These are phyloP conservation scores for Penicillium steckii DNA, from an alignment of 495 filamentous ascomycete genomes.

Conservation along the genomic window DNA sequence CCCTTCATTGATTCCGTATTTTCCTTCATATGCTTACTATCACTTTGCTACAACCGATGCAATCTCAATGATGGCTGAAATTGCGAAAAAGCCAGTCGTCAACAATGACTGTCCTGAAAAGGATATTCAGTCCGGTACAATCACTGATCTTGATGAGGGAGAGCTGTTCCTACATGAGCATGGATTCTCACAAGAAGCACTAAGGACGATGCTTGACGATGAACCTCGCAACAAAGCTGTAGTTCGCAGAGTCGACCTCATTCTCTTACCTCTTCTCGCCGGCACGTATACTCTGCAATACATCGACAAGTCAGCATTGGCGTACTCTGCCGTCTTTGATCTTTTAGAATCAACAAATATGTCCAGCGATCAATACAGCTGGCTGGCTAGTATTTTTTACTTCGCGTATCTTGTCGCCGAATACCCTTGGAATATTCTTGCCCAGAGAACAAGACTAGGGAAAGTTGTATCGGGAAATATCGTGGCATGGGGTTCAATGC, in stretches of 20 bases:
- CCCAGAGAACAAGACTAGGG: conserved; percentile 18
- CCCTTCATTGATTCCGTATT: neutral
- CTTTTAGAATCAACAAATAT: conserved; percentile 27
- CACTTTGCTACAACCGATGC: neutral
- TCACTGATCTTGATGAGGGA: conserved; percentile 32
- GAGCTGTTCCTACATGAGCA: conserved; percentile 33
- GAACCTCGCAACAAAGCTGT: conserved; percentile 23
- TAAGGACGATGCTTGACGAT: conserved; percentile 23
- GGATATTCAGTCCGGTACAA: conserved; percentile 27
- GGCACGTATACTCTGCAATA: conserved; percentile 47
- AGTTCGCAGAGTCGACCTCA: conserved; percentile 41
- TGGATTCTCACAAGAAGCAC: conserved; percentile 22
- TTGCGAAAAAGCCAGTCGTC: conserved; percentile 2
- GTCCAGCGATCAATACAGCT: conserved; percentile 45
- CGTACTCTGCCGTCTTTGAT: conserved; percentile 38
- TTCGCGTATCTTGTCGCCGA: conserved; percentile 47
- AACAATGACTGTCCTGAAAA: conserved; percentile 12
- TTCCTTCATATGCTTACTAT: neutral
- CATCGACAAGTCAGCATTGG: conserved; percentile 38
- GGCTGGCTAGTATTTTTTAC: conserved; percentile 57
- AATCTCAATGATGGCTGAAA: neutral
- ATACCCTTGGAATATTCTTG: conserved; percentile 28
- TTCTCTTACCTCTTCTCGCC: conserved; percentile 50
- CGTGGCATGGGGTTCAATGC: conserved; percentile 37
- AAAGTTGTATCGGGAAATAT: conserved; percentile 22